Percentiles rank a stretch among this genome's conserved stretches.
Conservation (phyloP, 2,329 filamentous ascomycete genomes). For the Fusarium sp. region DNA sequence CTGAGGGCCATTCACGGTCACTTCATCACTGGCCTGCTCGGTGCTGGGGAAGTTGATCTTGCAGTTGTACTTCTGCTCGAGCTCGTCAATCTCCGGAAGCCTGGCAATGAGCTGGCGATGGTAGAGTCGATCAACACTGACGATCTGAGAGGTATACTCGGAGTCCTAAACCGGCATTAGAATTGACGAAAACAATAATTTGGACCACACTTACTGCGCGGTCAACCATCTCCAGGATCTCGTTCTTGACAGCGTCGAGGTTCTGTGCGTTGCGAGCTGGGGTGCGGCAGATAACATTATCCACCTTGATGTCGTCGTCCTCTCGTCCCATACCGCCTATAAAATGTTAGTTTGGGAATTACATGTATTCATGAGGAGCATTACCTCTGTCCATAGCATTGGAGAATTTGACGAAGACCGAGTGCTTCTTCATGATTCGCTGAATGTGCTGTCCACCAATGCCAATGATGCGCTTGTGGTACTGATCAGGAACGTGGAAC, state of each 20-base stretch:
- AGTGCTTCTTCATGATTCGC: constrained; percentile 99
- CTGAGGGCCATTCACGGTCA: constrained; percentile 95
- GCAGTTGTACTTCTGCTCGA: constrained; percentile 99
- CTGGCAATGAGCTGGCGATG: constrained; percentile 93
- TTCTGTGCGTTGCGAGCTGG: constrained; percentile 97
- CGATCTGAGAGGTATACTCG: constrained; percentile 94
- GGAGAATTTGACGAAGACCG: constrained; percentile 99
- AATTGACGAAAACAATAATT: neutral
- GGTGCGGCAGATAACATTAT: constrained; percentile 98
- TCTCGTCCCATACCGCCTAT: constrained; percentile 83
- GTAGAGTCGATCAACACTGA: constrained; percentile 93
- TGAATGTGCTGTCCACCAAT: constrained; percentile 99
- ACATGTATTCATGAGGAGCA: constrained; percentile 8
- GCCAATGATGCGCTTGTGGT: constrained; percentile 99
- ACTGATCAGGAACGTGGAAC: constrained; percentile 98
- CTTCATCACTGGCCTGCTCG: constrained; percentile 95
- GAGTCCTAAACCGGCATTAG: constrained; percentile 73
- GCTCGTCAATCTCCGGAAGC: constrained; percentile 88
- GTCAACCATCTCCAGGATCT: constrained; percentile 99
- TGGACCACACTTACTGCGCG: constrained; percentile 73
- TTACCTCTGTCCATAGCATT: constrained; percentile 96
- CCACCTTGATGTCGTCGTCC: constrained; percentile 97
- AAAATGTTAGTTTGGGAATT: constrained; percentile 41
- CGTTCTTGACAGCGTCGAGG: constrained; percentile 95
- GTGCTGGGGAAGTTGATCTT: constrained; percentile 99